Conservation (phyloP, 306 rosid species). For the Cucurbita moschata region DNA sequence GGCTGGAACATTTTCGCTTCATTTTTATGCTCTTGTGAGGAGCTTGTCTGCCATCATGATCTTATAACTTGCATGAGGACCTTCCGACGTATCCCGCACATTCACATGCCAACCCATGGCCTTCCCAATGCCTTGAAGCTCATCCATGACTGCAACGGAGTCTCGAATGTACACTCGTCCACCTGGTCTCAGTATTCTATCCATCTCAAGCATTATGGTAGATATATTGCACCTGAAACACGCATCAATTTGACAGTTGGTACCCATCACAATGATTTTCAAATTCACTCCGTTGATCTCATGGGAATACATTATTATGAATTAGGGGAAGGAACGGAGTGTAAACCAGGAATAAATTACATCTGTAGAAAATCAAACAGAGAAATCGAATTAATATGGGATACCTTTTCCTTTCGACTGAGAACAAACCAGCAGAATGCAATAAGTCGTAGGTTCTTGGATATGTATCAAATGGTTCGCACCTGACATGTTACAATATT, state of each 20-base stretch:
- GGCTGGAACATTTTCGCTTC: background rate
- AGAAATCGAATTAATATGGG: background rate
- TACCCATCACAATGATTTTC: background rate
- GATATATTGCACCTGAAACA: constrained; percentile 54
- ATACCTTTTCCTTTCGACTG: constrained; percentile 59
- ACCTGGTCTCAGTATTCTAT: constrained; percentile 70
- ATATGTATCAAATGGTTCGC: constrained; percentile 90
- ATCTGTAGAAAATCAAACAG: background rate
- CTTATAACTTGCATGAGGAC: constrained; percentile 75
- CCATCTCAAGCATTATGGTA: constrained; percentile 81
- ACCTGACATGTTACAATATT: constrained; percentile 30
- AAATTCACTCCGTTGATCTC: background rate
- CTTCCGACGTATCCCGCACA: constrained; percentile 58
- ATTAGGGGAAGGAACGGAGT: too few species aligned
- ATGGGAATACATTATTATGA: too few species aligned
- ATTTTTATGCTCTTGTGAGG: constrained; percentile 22
- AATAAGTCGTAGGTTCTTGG: constrained; percentile 83
- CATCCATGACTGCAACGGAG: constrained; percentile 30
- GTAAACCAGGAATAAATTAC: background rate
- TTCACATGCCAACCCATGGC: constrained; percentile 40
- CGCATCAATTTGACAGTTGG: constrained; percentile 2
- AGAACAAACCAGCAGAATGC: constrained; percentile 75
- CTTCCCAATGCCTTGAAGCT: constrained; percentile 43
- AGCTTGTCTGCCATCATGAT: constrained; percentile 57
- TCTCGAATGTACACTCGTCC: constrained; percentile 79